Percentiles rank a stretch among this genome's conserved stretches.
Evolutionary conservation across 2,329 filamentous ascomycete genomes (phyloP).

Genomic region (Arthrobotrys megalospora): DNA sequence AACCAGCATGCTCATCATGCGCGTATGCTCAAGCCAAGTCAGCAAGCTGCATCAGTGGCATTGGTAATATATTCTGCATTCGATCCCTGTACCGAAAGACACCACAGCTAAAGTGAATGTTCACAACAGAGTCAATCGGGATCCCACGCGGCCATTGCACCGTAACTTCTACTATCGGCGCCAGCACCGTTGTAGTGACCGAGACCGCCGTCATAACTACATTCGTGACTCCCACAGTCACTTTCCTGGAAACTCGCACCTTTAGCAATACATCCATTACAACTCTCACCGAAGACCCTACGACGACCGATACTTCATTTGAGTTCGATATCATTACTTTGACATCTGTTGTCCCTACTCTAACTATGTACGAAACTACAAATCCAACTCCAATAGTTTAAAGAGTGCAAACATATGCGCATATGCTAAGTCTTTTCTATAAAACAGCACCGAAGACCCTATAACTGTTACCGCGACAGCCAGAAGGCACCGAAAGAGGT

Average conservation of each 20-base stretch:
- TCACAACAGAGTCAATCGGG: conserved; percentile 15
- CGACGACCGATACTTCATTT: conserved; percentile 25
- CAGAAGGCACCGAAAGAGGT: conserved; percentile 11
- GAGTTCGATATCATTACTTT: conserved; percentile 32
- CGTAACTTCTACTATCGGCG: conserved; percentile 30
- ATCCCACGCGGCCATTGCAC: conserved; percentile 37
- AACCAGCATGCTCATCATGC: conserved; percentile 17
- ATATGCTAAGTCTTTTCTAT: background rate
- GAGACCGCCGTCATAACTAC: conserved; percentile 52
- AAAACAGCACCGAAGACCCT: conserved; percentile 31
- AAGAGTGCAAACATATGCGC: background rate
- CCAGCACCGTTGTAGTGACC: conserved; percentile 22
- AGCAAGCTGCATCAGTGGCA: conserved; percentile 28
- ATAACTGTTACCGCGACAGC: conserved; percentile 36
- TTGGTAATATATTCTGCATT: conserved; percentile 22
- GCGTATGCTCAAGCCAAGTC: conserved; percentile 15
- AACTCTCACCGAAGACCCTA: conserved; percentile 24
- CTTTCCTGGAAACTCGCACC: conserved; percentile 37
- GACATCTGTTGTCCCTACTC: conserved; percentile 30
- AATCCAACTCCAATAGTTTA: no score
- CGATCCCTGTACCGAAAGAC: background rate
- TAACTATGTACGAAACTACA: conserved; percentile 40
- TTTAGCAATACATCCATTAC: conserved; percentile 50
- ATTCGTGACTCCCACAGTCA: conserved; percentile 52
- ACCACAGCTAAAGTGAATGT: background rate